These are phyloP conservation scores for Plantago ovata DNA, from an alignment of 257 asterid species.

Conservation along the genomic window DNA sequence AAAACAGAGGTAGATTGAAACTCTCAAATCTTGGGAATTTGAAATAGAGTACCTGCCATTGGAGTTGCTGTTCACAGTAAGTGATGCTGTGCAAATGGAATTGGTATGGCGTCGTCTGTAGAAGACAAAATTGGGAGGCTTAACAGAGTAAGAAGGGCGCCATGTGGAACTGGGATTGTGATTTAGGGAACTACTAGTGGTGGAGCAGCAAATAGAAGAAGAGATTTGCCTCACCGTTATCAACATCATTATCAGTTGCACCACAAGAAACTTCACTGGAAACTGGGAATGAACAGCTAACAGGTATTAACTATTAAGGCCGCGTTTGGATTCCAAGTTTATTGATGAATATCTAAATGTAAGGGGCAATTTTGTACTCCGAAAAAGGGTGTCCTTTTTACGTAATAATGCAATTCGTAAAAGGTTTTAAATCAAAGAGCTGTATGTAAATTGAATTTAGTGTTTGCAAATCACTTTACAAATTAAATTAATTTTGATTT, in stretches of 20 bases:
- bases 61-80: conserved; percentile 30
- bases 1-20: conserved; percentile 3
- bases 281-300: neutral
- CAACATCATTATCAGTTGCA: conserved; percentile 72
- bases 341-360: too few species aligned
- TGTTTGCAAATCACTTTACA: too few species aligned
- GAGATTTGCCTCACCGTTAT: conserved; percentile 46
- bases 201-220: conserved; percentile 39
- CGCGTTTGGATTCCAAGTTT: conserved; percentile 5
- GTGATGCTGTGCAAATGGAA: conserved; percentile 41
- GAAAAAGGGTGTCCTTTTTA: too few species aligned
- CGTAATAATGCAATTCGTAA: too few species aligned
- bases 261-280: conserved; percentile 12
- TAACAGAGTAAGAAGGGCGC: conserved; percentile 19
- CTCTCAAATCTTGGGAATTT: neutral
- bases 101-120: conserved; percentile 17
- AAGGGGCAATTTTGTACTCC: too few species aligned
- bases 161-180: conserved; percentile 26
- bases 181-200: conserved; percentile 17
- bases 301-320: neutral
- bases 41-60: conserved; percentile 28
- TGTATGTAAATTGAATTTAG: too few species aligned
- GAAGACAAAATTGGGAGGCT: conserved; percentile 21
- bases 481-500: too few species aligned
- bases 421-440: too few species aligned